phyloP scores from a whole-genome alignment of 768 basidiomycete genomes.

The Podaxis sp. region DNA sequence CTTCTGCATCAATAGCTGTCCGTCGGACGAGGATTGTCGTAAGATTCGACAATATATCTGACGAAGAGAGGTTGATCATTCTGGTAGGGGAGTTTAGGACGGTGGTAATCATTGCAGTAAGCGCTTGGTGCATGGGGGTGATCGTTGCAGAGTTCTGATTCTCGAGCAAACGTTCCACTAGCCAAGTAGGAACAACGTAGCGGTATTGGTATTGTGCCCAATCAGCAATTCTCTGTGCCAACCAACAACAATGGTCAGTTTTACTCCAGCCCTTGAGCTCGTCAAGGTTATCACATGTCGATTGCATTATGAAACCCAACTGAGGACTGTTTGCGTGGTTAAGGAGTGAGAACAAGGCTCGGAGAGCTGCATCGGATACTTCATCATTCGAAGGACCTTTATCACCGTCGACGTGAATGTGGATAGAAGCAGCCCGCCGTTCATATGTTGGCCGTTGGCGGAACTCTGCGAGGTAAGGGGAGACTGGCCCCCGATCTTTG shows the following conservation, averaged over 20 bases:
- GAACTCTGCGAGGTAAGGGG: slow-evolving; percentile 83
- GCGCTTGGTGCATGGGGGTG: slow-evolving; percentile 52
- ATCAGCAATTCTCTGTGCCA: slow-evolving; percentile 72
- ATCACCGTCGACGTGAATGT: slow-evolving; percentile 86
- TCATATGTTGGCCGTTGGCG: slow-evolving; percentile 76
- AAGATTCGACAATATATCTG: slow-evolving; percentile 82
- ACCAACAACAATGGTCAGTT: slow-evolving; percentile 77
- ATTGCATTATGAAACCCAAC: slow-evolving; percentile 67
- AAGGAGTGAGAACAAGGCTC: slow-evolving; percentile 68
- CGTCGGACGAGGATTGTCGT: slow-evolving; percentile 72
- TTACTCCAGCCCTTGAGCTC: slow-evolving; percentile 61
- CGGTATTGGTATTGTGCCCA: slow-evolving; percentile 95
- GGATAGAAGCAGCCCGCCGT: slow-evolving; percentile 85
- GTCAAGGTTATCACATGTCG: slow-evolving; percentile 69
- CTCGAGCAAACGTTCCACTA: slow-evolving; percentile 74
- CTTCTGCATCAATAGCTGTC: slow-evolving; percentile 56
- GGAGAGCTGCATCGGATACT: slow-evolving; percentile 71
- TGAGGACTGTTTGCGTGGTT: slow-evolving; percentile 77
- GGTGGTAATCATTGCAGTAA: slow-evolving; percentile 77
- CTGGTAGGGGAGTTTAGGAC: slow-evolving; percentile 83
- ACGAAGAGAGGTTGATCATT: slow-evolving; percentile 86
- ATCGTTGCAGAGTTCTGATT: slow-evolving; percentile 51
- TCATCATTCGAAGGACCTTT: slow-evolving; percentile 74
- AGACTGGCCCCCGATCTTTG: slow-evolving; percentile 61
- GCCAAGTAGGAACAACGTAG: slow-evolving; percentile 80